Conservation (phyloP, 129 eudicot genomes). For the Flaveria brownii region DNA sequence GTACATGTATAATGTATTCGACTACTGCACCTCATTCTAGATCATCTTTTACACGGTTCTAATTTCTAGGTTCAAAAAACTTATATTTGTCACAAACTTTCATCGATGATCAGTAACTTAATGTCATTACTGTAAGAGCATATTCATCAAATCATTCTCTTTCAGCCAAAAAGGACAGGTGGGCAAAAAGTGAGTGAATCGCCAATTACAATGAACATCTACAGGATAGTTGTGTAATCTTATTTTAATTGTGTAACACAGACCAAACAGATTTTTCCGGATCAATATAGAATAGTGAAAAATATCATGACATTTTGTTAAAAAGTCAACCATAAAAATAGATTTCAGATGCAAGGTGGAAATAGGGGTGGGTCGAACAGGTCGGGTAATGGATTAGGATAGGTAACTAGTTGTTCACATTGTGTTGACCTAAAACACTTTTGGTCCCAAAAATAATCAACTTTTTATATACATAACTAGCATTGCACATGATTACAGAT, state of each 20-base stretch:
- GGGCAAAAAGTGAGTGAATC: no score
- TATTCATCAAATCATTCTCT: no score
- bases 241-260: no score
- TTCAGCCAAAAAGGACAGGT: no score
- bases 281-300: background rate
- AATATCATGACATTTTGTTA: background rate
- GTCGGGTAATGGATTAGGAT: background rate
- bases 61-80: background rate
- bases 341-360: background rate
- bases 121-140: no score
- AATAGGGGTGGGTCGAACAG: background rate
- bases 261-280: background rate
- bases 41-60: no score
- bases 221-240: background rate
- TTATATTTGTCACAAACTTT: background rate
- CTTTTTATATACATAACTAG: background rate
- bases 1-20: no score
- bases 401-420: background rate
- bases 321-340: slow-evolving; percentile 1
- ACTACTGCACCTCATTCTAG: no score
- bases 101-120: no score
- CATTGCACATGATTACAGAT: background rate
- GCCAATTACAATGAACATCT: no score
- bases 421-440: background rate
- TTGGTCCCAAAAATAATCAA: background rate